A percentile compares a stretch with the other conserved stretches of the same genome.
These are phyloP conservation scores for Helichrysum umbraculigerum DNA, from an alignment of 129 eudicot genomes.

Conservation along the genomic window DNA sequence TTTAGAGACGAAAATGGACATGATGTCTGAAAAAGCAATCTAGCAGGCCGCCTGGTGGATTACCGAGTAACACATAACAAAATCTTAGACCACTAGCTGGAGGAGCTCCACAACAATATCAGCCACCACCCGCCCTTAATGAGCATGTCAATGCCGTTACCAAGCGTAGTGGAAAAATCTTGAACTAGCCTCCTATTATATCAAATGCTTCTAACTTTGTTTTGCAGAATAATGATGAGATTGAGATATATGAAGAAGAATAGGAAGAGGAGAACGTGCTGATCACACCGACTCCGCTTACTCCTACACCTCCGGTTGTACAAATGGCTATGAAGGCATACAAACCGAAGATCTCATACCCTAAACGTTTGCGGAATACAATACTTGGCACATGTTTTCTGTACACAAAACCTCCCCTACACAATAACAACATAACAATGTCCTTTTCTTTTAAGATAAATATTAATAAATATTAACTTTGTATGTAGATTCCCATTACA, in stretches of 20 bases:
- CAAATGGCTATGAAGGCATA: neutral
- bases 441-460: no score
- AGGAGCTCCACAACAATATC: neutral
- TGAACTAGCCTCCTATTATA: no score
- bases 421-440: no score
- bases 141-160: no score
- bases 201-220: no score
- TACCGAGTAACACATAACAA: neutral
- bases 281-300: neutral
- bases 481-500: no score
- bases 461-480: no score
- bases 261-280: neutral
- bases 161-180: no score
- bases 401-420: no score
- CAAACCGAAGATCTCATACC: neutral
- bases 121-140: neutral
- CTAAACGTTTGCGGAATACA: neutral
- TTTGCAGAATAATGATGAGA: neutral
- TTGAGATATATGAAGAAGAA: neutral
- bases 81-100: neutral
- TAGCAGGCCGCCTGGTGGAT: fast-evolving
- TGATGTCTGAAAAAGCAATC: neutral
- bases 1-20: no score
- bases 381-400: no score
- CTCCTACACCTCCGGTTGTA: neutral